A percentile compares a stretch with the other conserved stretches of the same genome.
phyloP scores from a whole-genome alignment of 2,329 filamentous ascomycete species.

The Colletotrichum navitas region DNA sequence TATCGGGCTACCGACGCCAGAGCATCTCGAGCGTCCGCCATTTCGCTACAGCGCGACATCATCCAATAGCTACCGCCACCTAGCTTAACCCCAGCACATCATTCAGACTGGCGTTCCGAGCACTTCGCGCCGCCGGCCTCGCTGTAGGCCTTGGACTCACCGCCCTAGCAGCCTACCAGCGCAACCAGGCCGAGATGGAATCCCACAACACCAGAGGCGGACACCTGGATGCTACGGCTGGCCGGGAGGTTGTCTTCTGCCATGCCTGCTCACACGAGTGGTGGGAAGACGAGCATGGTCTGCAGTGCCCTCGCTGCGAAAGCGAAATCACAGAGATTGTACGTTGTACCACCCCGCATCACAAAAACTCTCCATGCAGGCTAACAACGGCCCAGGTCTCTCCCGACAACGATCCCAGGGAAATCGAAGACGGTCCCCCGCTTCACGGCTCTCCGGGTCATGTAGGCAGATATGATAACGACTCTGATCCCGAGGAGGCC shows the following conservation, averaged over 20 bases:
- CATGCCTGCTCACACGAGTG: conserved; percentile 86
- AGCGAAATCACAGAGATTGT: conserved; percentile 90
- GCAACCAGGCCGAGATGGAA: conserved; percentile 59
- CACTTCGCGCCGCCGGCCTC: conserved; percentile 66
- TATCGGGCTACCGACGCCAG: background rate
- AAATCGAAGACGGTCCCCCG: conserved; percentile 47
- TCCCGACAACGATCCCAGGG: conserved; percentile 73
- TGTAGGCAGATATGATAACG: conserved; percentile 50
- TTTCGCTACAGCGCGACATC: background rate
- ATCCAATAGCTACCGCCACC: conserved; percentile 2
- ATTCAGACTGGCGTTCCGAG: conserved; percentile 68
- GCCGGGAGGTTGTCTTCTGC: conserved; percentile 84
- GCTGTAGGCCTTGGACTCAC: conserved; percentile 70
- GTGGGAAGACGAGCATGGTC: conserved; percentile 76
- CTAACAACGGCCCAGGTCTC: conserved; percentile 60
- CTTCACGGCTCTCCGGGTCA: conserved; percentile 39
- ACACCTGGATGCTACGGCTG: conserved; percentile 63
- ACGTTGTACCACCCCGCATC: conserved; percentile 53
- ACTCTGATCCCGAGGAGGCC: conserved; percentile 70
- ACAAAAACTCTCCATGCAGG: background rate
- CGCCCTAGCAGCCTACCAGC: conserved; percentile 67
- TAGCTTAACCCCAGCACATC: conserved; percentile 35
- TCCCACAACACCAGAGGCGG: conserved; percentile 46
- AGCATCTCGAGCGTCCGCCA: conserved; percentile 11
- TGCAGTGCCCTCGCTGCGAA: conserved; percentile 82